Evolutionary conservation across 495 filamentous ascomycete genomes (phyloP), one percentile per base, ranked within the genome.

Genomic region (Xeromyces bisporus): DNA sequence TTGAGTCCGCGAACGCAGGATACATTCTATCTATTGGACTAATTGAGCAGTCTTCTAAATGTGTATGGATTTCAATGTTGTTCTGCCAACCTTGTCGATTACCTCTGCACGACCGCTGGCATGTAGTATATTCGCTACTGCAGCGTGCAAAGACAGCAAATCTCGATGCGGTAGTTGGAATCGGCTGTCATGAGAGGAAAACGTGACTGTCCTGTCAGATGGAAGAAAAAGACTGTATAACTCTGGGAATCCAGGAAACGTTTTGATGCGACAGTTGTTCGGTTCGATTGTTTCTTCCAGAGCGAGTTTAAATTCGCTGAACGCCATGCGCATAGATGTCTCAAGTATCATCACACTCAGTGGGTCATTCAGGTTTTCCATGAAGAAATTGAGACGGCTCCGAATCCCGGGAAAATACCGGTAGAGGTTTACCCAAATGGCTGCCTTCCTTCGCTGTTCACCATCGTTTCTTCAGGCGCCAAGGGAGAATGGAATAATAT

Each of bases 131-230:
- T 28, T 28, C 11, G 7, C 26, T n/a, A 28, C 15, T 6, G 26
- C 11, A 6, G 26, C 26, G 15, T 28, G 28, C 9, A 31, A n/a
- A 15, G 28, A n/a, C 15, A 31, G 5, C 14, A 31, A n/a, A 14
- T n/a, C 9, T n/a, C 9, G 14, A 17, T 31, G 13, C 14, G 28
- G 28, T 15, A 31, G 28, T 6, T n/a, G 28, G 18, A 16, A 31
- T 31, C 28, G 15, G 10, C 28, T 18, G n/a, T 31, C 28, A 17
- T 31, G 28, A n/a, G 14, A 16, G 15, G 28, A 16, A 5, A 28
- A 6, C 9, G 14, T 31, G 15, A 31, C 15, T 14, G 9, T 16
- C 15, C 28, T 31, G 15, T 17, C 15, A 18, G 14, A 18, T 15
- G 28, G 28, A 9, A 31, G 15, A 31, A n/a, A 10, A 15, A 3